Percentiles rank a stretch among this genome's conserved stretches.
Evolutionary conservation across 805 yeast species (phyloP).

Genomic region (Pichia eremophila): DNA sequence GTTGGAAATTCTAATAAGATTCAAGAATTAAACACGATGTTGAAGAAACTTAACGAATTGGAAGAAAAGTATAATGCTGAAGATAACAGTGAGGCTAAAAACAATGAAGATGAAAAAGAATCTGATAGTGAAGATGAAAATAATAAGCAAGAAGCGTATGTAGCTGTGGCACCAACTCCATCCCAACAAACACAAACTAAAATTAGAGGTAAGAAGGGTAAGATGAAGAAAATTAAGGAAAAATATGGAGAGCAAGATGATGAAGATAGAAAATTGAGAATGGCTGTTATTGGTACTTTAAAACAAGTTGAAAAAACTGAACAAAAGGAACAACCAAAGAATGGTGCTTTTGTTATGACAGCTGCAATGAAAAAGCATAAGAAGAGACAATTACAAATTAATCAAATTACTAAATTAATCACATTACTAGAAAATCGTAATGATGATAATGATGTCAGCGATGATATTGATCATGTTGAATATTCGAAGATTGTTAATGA

Average conservation of each 20-base stretch:
- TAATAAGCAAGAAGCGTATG: not conserved
- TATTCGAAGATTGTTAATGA: conserved; percentile 12
- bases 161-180: conserved; percentile 10
- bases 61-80: conserved; percentile 5
- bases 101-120: conserved; percentile 2
- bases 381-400: conserved; percentile 23
- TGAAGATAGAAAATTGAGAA: conserved; percentile 63
- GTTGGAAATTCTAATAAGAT: conserved; percentile 18
- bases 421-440: conserved; percentile 21
- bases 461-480: conserved; percentile 11
- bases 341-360: conserved; percentile 2
- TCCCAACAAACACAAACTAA: conserved; percentile 26
- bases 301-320: conserved; percentile 37
- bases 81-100: conserved; percentile 8
- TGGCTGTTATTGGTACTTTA: conserved; percentile 79
- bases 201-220: conserved; percentile 79
- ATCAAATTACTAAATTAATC: conserved; percentile 25
- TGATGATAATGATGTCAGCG: conserved; percentile 10
- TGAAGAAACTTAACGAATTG: conserved; percentile 19
- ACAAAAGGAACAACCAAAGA: conserved; percentile 8
- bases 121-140: not conserved
- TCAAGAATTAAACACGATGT: conserved; percentile 23
- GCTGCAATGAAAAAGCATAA: conserved; percentile 12
- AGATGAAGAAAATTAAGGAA: conserved; percentile 68
- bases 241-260: conserved; percentile 92